Evolutionary conservation across 2,329 filamentous ascomycete species (phyloP).

Genomic region (Alternaria longipes): DNA sequence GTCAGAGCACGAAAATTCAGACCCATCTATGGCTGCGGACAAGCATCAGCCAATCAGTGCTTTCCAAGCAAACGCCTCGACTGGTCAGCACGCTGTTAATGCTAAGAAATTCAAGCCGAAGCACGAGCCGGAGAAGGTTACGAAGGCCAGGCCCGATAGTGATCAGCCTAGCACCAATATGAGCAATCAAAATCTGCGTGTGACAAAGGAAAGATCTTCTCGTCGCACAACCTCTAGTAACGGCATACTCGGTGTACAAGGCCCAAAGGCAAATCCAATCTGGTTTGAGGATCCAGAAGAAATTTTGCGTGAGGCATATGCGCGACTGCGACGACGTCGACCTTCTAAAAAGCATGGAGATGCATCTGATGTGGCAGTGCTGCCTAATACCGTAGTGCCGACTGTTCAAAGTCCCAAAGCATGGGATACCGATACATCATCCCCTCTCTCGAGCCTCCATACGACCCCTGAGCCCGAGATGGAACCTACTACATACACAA

Average conservation of each 20-base stretch:
- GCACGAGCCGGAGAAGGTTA: too few species aligned
- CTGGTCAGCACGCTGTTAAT: background rate
- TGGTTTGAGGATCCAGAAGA: slow-evolving; percentile 35
- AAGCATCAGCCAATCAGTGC: background rate
- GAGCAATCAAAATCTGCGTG: background rate
- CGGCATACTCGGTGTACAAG: slow-evolving; percentile 25
- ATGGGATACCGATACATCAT: slow-evolving; percentile 11
- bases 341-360: slow-evolving; percentile 17
- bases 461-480: slow-evolving; percentile 19
- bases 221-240: slow-evolving; percentile 13
- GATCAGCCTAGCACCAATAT: background rate
- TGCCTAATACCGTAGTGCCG: background rate
- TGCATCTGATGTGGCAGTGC: background rate
- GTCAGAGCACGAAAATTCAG: background rate
- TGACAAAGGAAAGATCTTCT: background rate
- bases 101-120: background rate
- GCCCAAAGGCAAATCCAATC: slow-evolving; percentile 27
- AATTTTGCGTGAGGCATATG: slow-evolving; percentile 26
- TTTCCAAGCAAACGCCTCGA: background rate
- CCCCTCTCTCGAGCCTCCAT: slow-evolving; percentile 27
- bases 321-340: slow-evolving; percentile 15
- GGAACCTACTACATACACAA: background rate
- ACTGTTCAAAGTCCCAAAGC: background rate
- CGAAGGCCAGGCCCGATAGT: background rate
- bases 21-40: background rate